phyloP scores from a whole-genome alignment of 257 asterid genomes.

The Schizonepeta tenuifolia region DNA sequence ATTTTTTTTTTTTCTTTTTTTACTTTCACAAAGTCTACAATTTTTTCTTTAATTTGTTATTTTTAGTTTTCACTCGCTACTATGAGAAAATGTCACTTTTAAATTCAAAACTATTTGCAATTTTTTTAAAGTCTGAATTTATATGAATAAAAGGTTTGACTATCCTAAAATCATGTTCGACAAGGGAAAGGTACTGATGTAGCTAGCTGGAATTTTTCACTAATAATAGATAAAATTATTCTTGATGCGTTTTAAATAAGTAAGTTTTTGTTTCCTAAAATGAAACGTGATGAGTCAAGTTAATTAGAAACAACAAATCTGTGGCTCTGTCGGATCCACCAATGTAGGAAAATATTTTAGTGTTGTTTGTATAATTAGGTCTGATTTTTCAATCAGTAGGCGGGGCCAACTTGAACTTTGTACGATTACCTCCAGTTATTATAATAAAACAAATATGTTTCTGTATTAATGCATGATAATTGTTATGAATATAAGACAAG shows the following conservation, averaged over 20 bases:
- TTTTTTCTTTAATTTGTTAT: too few species aligned
- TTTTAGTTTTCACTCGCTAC: too few species aligned
- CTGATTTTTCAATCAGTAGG: slow-evolving; percentile 15
- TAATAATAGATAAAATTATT: neutral
- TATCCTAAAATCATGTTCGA: too few species aligned
- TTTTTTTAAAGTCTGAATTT: too few species aligned
- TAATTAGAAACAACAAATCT: neutral
- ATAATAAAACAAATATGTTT: neutral
- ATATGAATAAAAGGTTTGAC: too few species aligned
- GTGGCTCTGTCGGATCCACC: neutral
- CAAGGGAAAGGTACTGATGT: too few species aligned
- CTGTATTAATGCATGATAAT: neutral
- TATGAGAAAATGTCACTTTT: too few species aligned
- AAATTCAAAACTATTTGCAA: too few species aligned
- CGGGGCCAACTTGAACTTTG: neutral
- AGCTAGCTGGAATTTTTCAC: too few species aligned
- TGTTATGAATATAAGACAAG: too few species aligned
- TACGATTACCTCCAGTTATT: slow-evolving; percentile 1
- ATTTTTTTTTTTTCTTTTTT: too few species aligned
- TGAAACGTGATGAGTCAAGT: neutral
- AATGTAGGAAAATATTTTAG: neutral
- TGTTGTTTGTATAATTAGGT: neutral
- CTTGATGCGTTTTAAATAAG: neutral
- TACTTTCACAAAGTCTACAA: too few species aligned
- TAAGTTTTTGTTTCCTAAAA: neutral